Percentiles rank a stretch among this genome's conserved stretches.
These are phyloP conservation scores for Tricholoma bakamatsutake DNA, from an alignment of 768 basidiomycete genomes.

Conservation along the genomic window DNA sequence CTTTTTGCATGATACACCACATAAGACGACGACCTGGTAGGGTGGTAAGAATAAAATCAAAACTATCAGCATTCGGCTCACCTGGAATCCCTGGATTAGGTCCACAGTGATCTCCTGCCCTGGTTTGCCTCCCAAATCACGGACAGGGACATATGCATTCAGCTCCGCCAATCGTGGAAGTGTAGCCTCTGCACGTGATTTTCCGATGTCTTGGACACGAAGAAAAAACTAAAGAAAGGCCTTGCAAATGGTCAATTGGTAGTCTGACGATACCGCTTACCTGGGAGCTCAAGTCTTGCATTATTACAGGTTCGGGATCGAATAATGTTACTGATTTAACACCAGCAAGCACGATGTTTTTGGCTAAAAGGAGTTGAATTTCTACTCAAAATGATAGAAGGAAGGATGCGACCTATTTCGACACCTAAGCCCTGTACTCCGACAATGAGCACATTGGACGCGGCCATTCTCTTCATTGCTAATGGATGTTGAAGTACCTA, in stretches of 20 bases:
- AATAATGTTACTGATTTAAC: slow-evolving; percentile 96
- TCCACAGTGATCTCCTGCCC: slow-evolving; percentile 79
- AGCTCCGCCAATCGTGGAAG: slow-evolving; percentile 88
- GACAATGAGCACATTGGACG: slow-evolving; percentile 90
- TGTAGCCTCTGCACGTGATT: slow-evolving; percentile 80
- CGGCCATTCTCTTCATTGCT: slow-evolving; percentile 99
- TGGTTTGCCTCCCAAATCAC: slow-evolving; percentile 69
- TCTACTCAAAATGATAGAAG: background rate
- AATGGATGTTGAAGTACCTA: background rate
- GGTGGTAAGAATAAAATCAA: slow-evolving; percentile 1
- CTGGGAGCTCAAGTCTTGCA: slow-evolving; percentile 93
- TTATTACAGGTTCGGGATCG: slow-evolving; percentile 82
- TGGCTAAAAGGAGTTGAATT: slow-evolving; percentile 48
- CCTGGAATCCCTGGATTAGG: slow-evolving; percentile 85
- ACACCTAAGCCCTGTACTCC: slow-evolving; percentile 90
- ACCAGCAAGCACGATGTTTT: slow-evolving; percentile 91
- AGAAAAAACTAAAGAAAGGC: slow-evolving; percentile 75
- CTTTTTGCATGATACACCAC: slow-evolving; percentile 67
- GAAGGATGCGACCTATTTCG: slow-evolving; percentile 65
- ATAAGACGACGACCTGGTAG: slow-evolving; percentile 81
- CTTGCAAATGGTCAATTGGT: slow-evolving; percentile 10
- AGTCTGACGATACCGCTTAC: slow-evolving; percentile 34
- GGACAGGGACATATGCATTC: slow-evolving; percentile 93
- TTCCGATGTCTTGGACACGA: slow-evolving; percentile 80
- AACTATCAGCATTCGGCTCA: slow-evolving; percentile 26